Evolutionary conservation across 2,329 filamentous ascomycete genomes (phyloP).

Genomic region (Geosmithia morbida): DNA sequence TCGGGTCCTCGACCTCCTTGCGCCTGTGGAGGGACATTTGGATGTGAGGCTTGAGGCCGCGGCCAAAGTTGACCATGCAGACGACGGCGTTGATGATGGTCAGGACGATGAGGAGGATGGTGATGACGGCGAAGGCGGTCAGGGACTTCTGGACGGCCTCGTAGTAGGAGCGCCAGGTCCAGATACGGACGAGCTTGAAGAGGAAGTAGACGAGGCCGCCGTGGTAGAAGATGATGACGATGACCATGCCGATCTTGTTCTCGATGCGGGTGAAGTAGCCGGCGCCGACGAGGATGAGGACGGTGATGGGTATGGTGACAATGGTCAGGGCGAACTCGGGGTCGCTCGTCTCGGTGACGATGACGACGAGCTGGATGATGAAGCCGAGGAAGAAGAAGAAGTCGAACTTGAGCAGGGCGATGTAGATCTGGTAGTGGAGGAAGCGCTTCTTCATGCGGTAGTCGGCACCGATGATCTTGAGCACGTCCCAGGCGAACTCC

Average conservation of each 20-base stretch:
- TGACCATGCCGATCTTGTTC: constrained; percentile 61
- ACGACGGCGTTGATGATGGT: constrained; percentile 79
- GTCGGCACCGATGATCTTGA: constrained; percentile 97
- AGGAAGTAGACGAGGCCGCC: constrained; percentile 88
- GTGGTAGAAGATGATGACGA: constrained; percentile 74
- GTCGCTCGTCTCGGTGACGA: constrained; percentile 56
- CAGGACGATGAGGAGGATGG: constrained; percentile 72
- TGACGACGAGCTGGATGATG: constrained; percentile 92
- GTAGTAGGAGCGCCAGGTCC: constrained; percentile 49
- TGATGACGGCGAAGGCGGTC: constrained; percentile 88
- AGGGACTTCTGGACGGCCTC: constrained; percentile 68
- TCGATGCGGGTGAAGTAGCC: constrained; percentile 78
- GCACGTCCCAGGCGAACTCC: constrained; percentile 98
- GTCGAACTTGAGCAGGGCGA: constrained; percentile 94
- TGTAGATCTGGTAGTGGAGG: constrained; percentile 97
- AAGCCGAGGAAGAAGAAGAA: constrained; percentile 99
- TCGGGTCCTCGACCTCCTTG: constrained; percentile 32
- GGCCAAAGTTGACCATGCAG: constrained; percentile 83
- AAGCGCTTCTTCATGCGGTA: constrained; percentile 94
- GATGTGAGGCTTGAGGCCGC: constrained; percentile 79
- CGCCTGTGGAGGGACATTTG: constrained; percentile 27
- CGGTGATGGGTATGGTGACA: constrained; percentile 80
- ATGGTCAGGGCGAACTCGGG: constrained; percentile 78
- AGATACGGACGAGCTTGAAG: constrained; percentile 97
- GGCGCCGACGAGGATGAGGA: constrained; percentile 72